A percentile compares a stretch with the other conserved stretches of the same genome.
phyloP scores from a whole-genome alignment of 1,284 basidiomycete species.

The Athelia psychrophila region DNA sequence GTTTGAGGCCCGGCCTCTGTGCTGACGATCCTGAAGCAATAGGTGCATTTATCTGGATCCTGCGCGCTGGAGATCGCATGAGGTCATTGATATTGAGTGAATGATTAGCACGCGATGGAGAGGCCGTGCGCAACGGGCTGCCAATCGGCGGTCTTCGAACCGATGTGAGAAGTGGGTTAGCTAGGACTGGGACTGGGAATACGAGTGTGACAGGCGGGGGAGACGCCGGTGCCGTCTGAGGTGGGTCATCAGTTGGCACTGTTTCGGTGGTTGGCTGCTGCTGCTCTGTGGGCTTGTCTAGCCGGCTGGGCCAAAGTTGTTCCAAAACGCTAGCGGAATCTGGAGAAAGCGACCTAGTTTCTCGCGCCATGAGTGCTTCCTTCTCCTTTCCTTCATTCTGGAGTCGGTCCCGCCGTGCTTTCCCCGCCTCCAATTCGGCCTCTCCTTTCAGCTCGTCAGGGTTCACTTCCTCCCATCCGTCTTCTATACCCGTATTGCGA shows the following conservation, averaged over 20 bases:
- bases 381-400: slow-evolving; percentile 5
- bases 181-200: too few relatives aligned
- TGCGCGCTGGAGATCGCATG: slow-evolving; percentile 54
- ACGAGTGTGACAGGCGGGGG: background rate
- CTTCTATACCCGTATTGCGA: background rate
- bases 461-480: background rate
- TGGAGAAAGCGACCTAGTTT: slow-evolving; percentile 30
- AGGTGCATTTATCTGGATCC: slow-evolving; percentile 52
- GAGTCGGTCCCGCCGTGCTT: slow-evolving; percentile 1
- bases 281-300: slow-evolving; percentile 1
- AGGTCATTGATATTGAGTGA: slow-evolving; percentile 26
- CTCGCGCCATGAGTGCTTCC: background rate
- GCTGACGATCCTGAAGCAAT: slow-evolving; percentile 47
- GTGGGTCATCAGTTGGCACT: background rate
- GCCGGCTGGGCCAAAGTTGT: slow-evolving; percentile 19
- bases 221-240: background rate
- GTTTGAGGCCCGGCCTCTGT: slow-evolving; percentile 27
- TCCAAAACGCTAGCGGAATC: slow-evolving; percentile 29
- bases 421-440: background rate
- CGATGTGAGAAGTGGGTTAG: background rate
- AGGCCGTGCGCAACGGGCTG: background rate
- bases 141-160: background rate
- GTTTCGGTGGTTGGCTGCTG: background rate
- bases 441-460: background rate
- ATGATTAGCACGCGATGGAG: background rate